Evolutionary conservation across 768 basidiomycete genomes (phyloP).

Genomic region (Strobilomyces echinocephalus): DNA sequence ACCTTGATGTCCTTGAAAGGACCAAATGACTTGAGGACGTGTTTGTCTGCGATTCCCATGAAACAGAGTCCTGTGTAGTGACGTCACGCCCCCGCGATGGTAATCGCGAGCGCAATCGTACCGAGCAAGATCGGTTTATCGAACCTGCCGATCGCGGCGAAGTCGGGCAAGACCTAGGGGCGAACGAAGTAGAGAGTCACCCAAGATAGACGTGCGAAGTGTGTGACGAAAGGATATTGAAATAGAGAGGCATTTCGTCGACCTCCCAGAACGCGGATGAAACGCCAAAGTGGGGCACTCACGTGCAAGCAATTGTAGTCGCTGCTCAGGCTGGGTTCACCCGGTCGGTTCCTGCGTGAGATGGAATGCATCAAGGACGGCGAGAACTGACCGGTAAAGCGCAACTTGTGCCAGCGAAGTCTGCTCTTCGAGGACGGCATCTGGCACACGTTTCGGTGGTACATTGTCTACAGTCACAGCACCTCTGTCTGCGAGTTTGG

Average conservation of each 20-base stretch:
- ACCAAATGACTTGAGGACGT: constrained; percentile 84
- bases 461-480: constrained; percentile 77
- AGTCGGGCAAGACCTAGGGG: constrained; percentile 79
- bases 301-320: constrained; percentile 91
- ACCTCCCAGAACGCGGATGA: not conserved
- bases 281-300: constrained; percentile 20
- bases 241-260: not conserved
- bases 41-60: constrained; percentile 91
- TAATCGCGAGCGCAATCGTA: constrained; percentile 11
- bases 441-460: constrained; percentile 79
- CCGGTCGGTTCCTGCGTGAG: not conserved
- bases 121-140: constrained; percentile 84
- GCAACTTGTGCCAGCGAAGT: constrained; percentile 81
- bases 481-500: constrained; percentile 66
- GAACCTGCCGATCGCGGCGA: constrained; percentile 93
- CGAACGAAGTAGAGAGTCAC: not conserved
- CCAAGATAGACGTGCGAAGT: not conserved
- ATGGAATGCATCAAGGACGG: not conserved
- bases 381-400: constrained; percentile 69
- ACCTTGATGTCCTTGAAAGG: constrained; percentile 92
- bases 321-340: constrained; percentile 64
- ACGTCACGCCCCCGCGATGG: not conserved
- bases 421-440: constrained; percentile 84
- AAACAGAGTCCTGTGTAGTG: constrained; percentile 65
- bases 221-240: not conserved